A percentile compares a stretch with the other conserved stretches of the same genome.
Conservation (phyloP, 1,139 yeast genomes). For the Geotrichum candidum region DNA sequence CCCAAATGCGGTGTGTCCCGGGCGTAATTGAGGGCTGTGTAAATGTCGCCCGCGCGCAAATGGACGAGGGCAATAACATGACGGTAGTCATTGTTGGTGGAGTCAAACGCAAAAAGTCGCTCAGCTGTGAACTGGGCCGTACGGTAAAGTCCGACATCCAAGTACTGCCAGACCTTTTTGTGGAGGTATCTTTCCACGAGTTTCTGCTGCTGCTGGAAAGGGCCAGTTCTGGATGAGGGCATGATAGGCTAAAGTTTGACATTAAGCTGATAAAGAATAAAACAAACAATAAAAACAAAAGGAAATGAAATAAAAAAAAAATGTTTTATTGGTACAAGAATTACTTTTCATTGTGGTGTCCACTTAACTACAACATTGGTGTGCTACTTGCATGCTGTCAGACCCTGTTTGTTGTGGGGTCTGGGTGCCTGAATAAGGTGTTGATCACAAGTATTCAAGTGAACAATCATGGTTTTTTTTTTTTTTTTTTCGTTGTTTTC, state of each 20-base stretch:
- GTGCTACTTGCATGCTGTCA: background rate
- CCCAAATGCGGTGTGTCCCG: constrained; percentile 51
- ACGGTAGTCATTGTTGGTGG: constrained; percentile 47
- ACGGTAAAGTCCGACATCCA: constrained; percentile 61
- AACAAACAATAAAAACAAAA: background rate
- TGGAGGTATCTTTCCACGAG: constrained; percentile 19
- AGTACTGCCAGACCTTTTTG: constrained; percentile 51
- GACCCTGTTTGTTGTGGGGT: background rate
- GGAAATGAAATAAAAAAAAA: background rate
- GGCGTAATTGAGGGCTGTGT: constrained; percentile 43
- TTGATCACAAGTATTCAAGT: too few species aligned
- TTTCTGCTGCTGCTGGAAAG: background rate
- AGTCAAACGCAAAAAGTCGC: constrained; percentile 55
- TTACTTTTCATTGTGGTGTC: background rate
- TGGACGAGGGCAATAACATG: constrained; percentile 62
- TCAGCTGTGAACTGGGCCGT: constrained; percentile 83
- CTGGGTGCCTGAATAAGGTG: background rate
- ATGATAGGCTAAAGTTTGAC: background rate
- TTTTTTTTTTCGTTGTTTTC: background rate
- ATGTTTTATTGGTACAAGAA: background rate
- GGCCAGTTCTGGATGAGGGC: background rate
- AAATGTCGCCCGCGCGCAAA: constrained; percentile 49
- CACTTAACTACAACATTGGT: background rate
- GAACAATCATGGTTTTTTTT: too few species aligned
- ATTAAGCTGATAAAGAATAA: background rate